A percentile compares a stretch with the other conserved stretches of the same genome.
Evolutionary conservation across 257 asterid genomes (phyloP).

Genomic region (Primulina tabacum): DNA sequence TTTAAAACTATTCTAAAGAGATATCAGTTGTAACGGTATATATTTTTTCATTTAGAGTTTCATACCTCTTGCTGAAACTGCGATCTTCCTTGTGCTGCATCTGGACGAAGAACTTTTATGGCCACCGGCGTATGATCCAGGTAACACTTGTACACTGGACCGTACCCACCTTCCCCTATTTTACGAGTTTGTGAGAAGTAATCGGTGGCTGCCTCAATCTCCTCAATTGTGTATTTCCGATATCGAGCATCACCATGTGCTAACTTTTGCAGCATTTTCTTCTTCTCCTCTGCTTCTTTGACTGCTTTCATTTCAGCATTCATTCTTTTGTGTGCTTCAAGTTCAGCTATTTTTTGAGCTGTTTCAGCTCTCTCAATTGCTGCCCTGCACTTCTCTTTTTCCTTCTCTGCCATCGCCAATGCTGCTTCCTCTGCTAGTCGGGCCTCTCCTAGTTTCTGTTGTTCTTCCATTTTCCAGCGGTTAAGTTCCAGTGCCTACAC

Average conservation of each 20-base stretch:
- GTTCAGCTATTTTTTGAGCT: slow-evolving; percentile 28
- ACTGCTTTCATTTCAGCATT: slow-evolving; percentile 24
- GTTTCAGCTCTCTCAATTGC: slow-evolving; percentile 25
- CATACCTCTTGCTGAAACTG: slow-evolving; percentile 27
- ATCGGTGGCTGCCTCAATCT: slow-evolving; percentile 27
- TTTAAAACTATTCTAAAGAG: too few species aligned
- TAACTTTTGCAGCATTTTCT: slow-evolving; percentile 4
- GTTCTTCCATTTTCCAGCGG: slow-evolving; percentile 27
- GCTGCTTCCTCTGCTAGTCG: slow-evolving; percentile 26
- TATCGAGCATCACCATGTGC: slow-evolving; percentile 16
- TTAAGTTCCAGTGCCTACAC: slow-evolving; percentile 15
- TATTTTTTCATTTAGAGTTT: background rate
- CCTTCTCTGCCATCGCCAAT: slow-evolving; percentile 20
- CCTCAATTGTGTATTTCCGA: slow-evolving; percentile 28
- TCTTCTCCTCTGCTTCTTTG: slow-evolving; percentile 23
- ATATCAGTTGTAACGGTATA: background rate
- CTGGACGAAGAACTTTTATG: background rate
- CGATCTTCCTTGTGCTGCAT: background rate
- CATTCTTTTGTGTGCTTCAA: slow-evolving; percentile 23
- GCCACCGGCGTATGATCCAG: background rate
- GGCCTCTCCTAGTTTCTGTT: slow-evolving; percentile 15
- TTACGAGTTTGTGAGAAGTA: slow-evolving; percentile 21
- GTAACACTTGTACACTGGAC: background rate
- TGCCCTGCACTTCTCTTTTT: slow-evolving; percentile 22
- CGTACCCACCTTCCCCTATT: slow-evolving; percentile 1